phyloP scores from a whole-genome alignment of 768 basidiomycete species.

The Lactarius hatsudake region DNA sequence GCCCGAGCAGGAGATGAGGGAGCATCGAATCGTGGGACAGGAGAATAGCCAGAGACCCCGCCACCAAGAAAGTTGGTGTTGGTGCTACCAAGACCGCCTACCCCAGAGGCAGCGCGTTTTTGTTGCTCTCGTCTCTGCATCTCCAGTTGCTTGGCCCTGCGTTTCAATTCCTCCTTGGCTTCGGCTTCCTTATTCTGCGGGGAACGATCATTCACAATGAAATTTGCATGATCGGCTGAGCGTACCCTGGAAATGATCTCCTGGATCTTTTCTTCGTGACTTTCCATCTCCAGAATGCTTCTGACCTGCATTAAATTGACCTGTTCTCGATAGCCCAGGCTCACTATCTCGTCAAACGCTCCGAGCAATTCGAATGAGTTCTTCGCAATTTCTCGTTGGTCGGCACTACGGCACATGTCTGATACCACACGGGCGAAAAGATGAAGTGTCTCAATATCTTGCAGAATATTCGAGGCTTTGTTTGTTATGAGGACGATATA shows the following conservation, averaged over 20 bases:
- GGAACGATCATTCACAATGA: conserved; percentile 1
- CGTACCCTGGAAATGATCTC: conserved; percentile 94
- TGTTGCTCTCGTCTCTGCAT: conserved; percentile 97
- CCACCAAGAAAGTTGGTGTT: conserved; percentile 64
- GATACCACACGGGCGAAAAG: conserved; percentile 93
- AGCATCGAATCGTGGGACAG: conserved; percentile 69
- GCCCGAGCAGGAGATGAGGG: conserved; percentile 47
- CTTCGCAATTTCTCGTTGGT: conserved; percentile 85
- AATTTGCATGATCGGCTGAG: conserved; percentile 14
- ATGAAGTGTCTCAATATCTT: conserved; percentile 95
- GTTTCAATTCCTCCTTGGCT: conserved; percentile 97
- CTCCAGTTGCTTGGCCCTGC: conserved; percentile 95
- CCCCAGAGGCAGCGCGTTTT: conserved; percentile 57
- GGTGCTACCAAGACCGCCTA: conserved; percentile 42
- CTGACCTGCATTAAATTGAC: conserved; percentile 77
- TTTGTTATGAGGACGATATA: conserved; percentile 98
- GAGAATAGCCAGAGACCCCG: conserved; percentile 64
- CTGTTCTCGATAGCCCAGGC: conserved; percentile 79
- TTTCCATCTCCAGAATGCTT: conserved; percentile 84
- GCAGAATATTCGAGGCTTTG: conserved; percentile 97
- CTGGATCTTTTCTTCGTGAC: conserved; percentile 92
- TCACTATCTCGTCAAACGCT: conserved; percentile 96
- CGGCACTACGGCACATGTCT: conserved; percentile 81
- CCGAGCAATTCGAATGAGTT: conserved; percentile 92
- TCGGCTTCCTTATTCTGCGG: conserved; percentile 95